Evolutionary conservation across 371 early-diverging fungal species (phyloP).

Genomic region (Lichtheimia corymbifera): DNA sequence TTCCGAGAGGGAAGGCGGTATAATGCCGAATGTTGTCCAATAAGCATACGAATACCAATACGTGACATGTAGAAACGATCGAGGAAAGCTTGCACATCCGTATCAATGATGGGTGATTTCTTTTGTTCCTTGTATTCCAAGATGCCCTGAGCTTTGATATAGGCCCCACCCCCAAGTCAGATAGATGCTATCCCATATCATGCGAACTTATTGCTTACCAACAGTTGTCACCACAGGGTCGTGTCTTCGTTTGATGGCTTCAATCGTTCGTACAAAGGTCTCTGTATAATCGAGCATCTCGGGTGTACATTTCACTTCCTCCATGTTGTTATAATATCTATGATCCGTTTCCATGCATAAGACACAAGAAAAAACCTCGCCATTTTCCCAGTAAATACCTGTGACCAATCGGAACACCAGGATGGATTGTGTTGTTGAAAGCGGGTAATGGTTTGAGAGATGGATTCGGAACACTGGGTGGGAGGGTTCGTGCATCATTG

Average conservation of each 20-base stretch:
- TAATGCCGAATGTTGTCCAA: slow-evolving; percentile 84
- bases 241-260: slow-evolving; percentile 89
- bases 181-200: background rate
- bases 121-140: slow-evolving; percentile 85
- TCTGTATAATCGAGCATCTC: slow-evolving; percentile 80
- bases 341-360: background rate
- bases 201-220: slow-evolving; percentile 38
- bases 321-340: slow-evolving; percentile 65
- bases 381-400: slow-evolving; percentile 20
- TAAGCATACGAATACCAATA: slow-evolving; percentile 96
- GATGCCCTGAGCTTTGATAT: slow-evolving; percentile 82
- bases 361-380: background rate
- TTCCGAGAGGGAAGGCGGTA: slow-evolving; percentile 59
- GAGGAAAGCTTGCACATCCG: slow-evolving; percentile 87
- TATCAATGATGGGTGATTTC: slow-evolving; percentile 65
- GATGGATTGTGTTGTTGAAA: slow-evolving; percentile 15
- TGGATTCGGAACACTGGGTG: slow-evolving; percentile 67
- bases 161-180: background rate
- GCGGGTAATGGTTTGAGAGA: slow-evolving; percentile 30
- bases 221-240: slow-evolving; percentile 93
- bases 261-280: slow-evolving; percentile 83
- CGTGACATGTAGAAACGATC: slow-evolving; percentile 98
- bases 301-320: slow-evolving; percentile 64
- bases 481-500: slow-evolving; percentile 18
- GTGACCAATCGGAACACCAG: slow-evolving; percentile 34